Conservation (phyloP, 495 filamentous ascomycete genomes). For the Aspergillus olivimuriae region DNA sequence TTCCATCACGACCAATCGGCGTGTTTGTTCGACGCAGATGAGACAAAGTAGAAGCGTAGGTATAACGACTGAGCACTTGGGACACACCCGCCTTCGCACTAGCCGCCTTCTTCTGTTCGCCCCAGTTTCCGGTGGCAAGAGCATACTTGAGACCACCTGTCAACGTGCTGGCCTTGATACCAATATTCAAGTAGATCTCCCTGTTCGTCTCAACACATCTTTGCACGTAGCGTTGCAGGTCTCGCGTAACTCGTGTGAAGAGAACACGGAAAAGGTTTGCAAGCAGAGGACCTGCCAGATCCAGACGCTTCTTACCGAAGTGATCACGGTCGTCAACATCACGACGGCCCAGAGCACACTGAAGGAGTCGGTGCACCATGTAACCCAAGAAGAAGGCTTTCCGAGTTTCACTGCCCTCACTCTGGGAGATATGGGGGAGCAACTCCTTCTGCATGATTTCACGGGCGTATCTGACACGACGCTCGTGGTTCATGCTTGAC, state of each 20-base stretch:
- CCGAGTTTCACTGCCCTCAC: conserved; percentile 89
- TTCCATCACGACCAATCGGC: conserved; percentile 93
- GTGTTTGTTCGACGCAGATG: conserved; percentile 97
- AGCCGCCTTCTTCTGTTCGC: conserved; percentile 96
- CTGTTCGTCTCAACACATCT: conserved; percentile 80
- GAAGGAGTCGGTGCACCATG: conserved; percentile 92
- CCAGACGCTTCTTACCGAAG: conserved; percentile 96
- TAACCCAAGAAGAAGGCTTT: conserved; percentile 99
- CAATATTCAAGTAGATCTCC: conserved; percentile 83
- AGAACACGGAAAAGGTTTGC: conserved; percentile 87
- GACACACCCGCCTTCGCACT: conserved; percentile 93
- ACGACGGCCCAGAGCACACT: conserved; percentile 81
- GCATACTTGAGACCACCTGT: conserved; percentile 95
- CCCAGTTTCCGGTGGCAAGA: conserved; percentile 98
- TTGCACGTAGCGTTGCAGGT: conserved; percentile 84
- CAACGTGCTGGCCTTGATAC: conserved; percentile 82
- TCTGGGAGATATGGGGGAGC: conserved; percentile 92
- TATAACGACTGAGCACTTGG: conserved; percentile 96
- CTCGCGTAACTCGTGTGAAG: conserved; percentile 78
- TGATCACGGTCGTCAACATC: conserved; percentile 97
- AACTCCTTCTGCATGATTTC: conserved; percentile 97
- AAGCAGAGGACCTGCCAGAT: conserved; percentile 89
- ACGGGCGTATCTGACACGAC: conserved; percentile 82
- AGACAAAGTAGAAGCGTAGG: conserved; percentile 90
- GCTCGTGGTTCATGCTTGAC: conserved; percentile 65